Percentiles rank a stretch among this genome's conserved stretches.
These are phyloP conservation scores for Collybia nuda DNA, from an alignment of 768 basidiomycete genomes.

Conservation along the genomic window DNA sequence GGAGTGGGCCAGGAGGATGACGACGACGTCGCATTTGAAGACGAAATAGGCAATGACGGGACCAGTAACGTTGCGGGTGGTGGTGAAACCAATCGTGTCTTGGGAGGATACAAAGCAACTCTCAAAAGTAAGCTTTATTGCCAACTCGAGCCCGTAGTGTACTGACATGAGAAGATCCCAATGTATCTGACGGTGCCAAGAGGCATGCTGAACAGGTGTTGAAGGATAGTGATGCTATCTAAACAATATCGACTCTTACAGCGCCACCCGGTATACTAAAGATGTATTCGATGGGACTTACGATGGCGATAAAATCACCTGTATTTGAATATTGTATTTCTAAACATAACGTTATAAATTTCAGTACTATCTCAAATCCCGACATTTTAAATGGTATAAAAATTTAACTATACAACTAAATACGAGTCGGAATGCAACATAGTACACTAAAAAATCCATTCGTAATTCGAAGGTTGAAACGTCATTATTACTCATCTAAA, in stretches of 20 bases:
- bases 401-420: too few species aligned
- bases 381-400: too few species aligned
- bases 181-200: slow-evolving; percentile 19
- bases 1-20: not conserved
- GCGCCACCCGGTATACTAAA: too few species aligned
- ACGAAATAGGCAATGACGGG: not conserved
- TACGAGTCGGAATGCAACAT: too few species aligned
- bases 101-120: slow-evolving; percentile 30
- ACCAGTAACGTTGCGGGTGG: slow-evolving; percentile 5
- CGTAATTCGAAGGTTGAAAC: too few species aligned
- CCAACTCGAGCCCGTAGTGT: too few species aligned
- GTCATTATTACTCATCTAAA: slow-evolving; percentile 3
- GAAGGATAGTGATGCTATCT: slow-evolving; percentile 10
- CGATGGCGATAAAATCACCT: too few species aligned
- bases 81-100: slow-evolving; percentile 13
- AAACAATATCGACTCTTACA: not conserved
- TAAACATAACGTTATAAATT: too few species aligned
- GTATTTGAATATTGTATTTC: too few species aligned
- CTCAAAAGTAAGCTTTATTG: slow-evolving; percentile 19
- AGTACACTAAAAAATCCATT: too few species aligned
- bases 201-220: slow-evolving; percentile 18
- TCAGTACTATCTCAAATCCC: too few species aligned
- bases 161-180: slow-evolving; percentile 14
- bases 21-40: not conserved
- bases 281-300: too few species aligned